phyloP scores from a whole-genome alignment of 139 green algal species.

The Micractinium conductrix region DNA sequence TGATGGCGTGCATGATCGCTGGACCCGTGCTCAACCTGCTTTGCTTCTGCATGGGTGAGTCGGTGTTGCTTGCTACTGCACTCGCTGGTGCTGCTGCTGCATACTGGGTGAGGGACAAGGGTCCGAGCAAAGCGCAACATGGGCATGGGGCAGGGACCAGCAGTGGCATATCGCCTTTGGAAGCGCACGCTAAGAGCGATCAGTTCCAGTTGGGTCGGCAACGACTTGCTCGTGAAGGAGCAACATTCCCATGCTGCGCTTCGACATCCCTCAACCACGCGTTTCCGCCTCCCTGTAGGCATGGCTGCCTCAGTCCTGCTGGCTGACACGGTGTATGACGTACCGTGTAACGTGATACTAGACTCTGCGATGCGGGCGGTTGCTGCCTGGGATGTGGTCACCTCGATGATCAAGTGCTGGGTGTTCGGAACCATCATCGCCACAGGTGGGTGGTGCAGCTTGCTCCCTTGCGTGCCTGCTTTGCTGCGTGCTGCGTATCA shows the following conservation, averaged over 20 bases:
- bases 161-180: too few relatives aligned
- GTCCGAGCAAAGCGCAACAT: too few relatives aligned
- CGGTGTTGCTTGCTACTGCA: not conserved
- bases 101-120: not conserved
- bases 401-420: slow-evolving; percentile 90
- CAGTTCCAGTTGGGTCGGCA: too few relatives aligned
- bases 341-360: slow-evolving; percentile 95
- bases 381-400: slow-evolving; percentile 88
- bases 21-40: slow-evolving; percentile 94
- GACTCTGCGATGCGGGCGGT: slow-evolving; percentile 89
- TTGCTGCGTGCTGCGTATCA: too few relatives aligned
- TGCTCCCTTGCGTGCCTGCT: too few relatives aligned
- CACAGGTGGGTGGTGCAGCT: slow-evolving; percentile 6
- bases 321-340: slow-evolving; percentile 93
- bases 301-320: slow-evolving; percentile 91
- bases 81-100: not conserved
- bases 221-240: too few relatives aligned
- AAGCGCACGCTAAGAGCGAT: too few relatives aligned
- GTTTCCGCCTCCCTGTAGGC: slow-evolving; percentile 53
- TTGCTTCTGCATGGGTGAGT: slow-evolving; percentile 94
- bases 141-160: too few relatives aligned
- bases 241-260: too few relatives aligned
- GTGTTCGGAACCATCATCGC: slow-evolving; percentile 61
- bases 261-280: not conserved
- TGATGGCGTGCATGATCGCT: slow-evolving; percentile 93